Conservation (phyloP, 257 asterid genomes). For the Salvia splendens region DNA sequence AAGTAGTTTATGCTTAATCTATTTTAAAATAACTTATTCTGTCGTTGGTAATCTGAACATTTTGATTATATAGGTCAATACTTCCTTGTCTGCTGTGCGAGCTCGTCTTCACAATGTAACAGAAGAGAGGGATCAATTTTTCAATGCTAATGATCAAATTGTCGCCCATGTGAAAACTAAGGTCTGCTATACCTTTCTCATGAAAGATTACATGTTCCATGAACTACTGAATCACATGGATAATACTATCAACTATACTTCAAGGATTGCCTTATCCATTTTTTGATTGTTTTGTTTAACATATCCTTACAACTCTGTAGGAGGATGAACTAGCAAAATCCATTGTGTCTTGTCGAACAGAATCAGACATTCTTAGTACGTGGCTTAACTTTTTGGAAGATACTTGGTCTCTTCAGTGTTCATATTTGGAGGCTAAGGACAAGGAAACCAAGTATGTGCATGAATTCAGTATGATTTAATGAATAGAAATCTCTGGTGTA, state of each 20-base stretch:
- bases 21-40: not conserved
- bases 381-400: slow-evolving; percentile 95
- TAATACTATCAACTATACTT: not conserved
- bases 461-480: slow-evolving; percentile 30
- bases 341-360: slow-evolving; percentile 66
- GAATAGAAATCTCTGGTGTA: slow-evolving; percentile 6
- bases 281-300: slow-evolving; percentile 18
- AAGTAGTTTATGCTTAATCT: slow-evolving; percentile 6
- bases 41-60: slow-evolving; percentile 31
- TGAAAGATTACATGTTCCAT: slow-evolving; percentile 16
- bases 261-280: slow-evolving; percentile 20
- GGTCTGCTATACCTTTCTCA: slow-evolving; percentile 46
- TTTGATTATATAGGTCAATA: slow-evolving; percentile 64
- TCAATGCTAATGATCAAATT: slow-evolving; percentile 94
- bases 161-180: slow-evolving; percentile 83
- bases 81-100: slow-evolving; percentile 77
- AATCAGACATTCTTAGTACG: slow-evolving; percentile 67
- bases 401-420: slow-evolving; percentile 88
- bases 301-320: slow-evolving; percentile 43
- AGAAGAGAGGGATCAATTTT: slow-evolving; percentile 97
- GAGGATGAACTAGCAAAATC: slow-evolving; percentile 82
- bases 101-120: slow-evolving; percentile 78
- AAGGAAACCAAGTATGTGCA: slow-evolving; percentile 63
- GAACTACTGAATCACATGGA: slow-evolving; percentile 6
- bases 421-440: slow-evolving; percentile 65